Percentiles rank a stretch among this genome's conserved stretches.
phyloP scores from a whole-genome alignment of 331 rosid species.

The Erythrophleum ivorense region DNA sequence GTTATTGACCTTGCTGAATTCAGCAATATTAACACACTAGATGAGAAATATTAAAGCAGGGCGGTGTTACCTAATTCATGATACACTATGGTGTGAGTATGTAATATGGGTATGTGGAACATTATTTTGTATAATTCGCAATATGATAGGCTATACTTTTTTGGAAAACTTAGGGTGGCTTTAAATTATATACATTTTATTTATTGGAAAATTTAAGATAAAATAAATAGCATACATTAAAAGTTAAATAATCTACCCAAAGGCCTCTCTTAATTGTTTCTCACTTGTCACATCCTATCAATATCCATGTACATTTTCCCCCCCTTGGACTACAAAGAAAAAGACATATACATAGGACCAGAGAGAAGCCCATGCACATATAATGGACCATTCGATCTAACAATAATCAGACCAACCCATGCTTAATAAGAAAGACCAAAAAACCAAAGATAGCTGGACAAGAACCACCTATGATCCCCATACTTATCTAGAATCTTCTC shows the following conservation, averaged over 20 bases:
- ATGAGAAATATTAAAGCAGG: too few species aligned
- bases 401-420: background rate
- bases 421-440: background rate
- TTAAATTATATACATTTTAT: too few species aligned
- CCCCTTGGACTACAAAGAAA: background rate
- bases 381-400: too few species aligned
- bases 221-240: too few species aligned
- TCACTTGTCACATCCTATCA: background rate
- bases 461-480: background rate
- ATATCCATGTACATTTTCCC: background rate
- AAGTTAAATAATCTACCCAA: too few species aligned
- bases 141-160: too few species aligned
- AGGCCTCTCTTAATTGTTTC: background rate
- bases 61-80: background rate
- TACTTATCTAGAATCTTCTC: too few species aligned
- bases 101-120: background rate
- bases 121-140: background rate
- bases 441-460: too few species aligned
- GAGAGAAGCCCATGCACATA: too few species aligned
- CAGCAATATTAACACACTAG: background rate
- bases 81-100: background rate
- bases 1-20: background rate
- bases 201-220: too few species aligned
- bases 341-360: background rate
- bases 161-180: too few species aligned